Conservation (phyloP, 129 eudicot genomes). For the Pulicaria dysenterica region DNA sequence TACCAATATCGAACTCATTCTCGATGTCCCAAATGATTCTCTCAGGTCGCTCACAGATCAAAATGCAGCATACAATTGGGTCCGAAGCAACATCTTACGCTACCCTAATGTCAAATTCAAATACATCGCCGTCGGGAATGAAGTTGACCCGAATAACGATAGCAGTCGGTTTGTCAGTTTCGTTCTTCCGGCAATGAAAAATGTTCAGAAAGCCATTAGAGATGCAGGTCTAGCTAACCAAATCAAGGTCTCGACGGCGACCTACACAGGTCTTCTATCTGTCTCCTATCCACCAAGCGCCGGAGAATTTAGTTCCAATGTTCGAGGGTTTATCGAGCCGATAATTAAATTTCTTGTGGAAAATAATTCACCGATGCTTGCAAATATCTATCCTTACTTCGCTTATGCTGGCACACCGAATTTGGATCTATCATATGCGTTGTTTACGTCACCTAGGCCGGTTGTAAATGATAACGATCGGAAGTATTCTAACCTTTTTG, state of each 20-base stretch:
- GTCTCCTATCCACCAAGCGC: constrained; percentile 42
- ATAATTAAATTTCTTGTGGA: constrained; percentile 22
- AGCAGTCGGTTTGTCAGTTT: constrained; percentile 13
- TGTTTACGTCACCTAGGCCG: constrained; percentile 24
- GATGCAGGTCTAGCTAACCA: constrained; percentile 1
- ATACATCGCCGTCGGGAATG: constrained; percentile 43
- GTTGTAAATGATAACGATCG: constrained; percentile 34
- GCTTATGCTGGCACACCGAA: constrained; percentile 25
- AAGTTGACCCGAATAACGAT: constrained; percentile 33
- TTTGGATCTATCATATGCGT: constrained; percentile 36
- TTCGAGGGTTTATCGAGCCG: constrained; percentile 7
- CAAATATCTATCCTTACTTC: constrained; percentile 48
- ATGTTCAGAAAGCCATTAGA: constrained; percentile 30
- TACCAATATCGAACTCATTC: constrained; percentile 39
- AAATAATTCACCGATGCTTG: constrained; percentile 38
- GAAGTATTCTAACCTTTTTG: constrained; percentile 43
- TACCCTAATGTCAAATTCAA: constrained; percentile 27
- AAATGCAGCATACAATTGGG: constrained; percentile 40
- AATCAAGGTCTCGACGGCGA: constrained; percentile 40
- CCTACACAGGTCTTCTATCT: constrained; percentile 31
- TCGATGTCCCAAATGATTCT: constrained; percentile 39
- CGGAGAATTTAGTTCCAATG: constrained; percentile 26
- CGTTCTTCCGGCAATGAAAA: constrained; percentile 44
- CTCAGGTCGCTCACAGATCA: constrained; percentile 27
- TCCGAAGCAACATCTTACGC: constrained; percentile 27